A percentile compares a stretch with the other conserved stretches of the same genome.
Conservation (phyloP, 257 asterid genomes). For the Agastache rugosa region DNA sequence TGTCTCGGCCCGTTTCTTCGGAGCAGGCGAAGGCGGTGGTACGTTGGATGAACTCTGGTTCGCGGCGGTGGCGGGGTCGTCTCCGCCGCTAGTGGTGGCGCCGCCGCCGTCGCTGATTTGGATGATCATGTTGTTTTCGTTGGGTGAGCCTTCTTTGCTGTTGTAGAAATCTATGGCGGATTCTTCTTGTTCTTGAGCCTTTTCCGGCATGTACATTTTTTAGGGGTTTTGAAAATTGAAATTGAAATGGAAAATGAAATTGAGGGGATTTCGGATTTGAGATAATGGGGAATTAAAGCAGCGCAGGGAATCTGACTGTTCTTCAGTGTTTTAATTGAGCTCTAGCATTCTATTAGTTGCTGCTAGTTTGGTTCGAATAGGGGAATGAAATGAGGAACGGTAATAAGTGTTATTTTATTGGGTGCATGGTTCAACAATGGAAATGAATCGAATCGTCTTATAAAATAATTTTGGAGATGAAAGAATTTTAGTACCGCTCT, state of each 20-base stretch:
- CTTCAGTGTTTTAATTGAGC: too few species aligned
- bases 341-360: too few species aligned
- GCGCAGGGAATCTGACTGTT: not conserved
- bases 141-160: conserved; percentile 39
- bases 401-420: too few species aligned
- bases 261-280: not conserved
- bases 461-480: too few species aligned
- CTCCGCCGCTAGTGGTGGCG: conserved; percentile 41
- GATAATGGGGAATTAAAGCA: not conserved
- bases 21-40: conserved; percentile 45
- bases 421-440: too few species aligned
- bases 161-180: conserved; percentile 48
- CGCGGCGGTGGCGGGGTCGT: conserved; percentile 39
- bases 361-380: too few species aligned
- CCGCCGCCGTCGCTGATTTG: conserved; percentile 45
- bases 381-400: too few species aligned
- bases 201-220: conserved; percentile 49
- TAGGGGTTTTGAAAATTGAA: not conserved
- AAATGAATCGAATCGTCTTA: too few species aligned
- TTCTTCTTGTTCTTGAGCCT: conserved; percentile 39
- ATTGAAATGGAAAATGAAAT: not conserved
- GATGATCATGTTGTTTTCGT: conserved; percentile 49
- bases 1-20: conserved; percentile 91
- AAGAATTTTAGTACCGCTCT: too few species aligned
- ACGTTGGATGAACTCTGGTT: conserved; percentile 39